Conservation (phyloP, 495 filamentous ascomycete species). For the Penicillium diatomitis region DNA sequence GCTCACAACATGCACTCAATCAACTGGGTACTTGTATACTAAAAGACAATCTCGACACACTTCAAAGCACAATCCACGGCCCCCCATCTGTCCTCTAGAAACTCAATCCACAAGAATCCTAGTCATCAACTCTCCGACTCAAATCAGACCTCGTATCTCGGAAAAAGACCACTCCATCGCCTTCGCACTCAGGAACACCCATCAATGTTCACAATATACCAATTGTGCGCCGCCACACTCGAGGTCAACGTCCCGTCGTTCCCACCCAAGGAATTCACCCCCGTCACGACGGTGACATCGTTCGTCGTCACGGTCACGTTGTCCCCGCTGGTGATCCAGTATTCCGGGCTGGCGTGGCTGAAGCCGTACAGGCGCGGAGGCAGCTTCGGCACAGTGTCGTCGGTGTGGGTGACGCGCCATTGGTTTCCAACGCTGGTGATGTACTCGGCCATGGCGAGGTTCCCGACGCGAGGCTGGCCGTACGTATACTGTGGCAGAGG, state of each 20-base stretch:
- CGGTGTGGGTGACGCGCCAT: slow-evolving; percentile 55
- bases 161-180: too few relatives aligned
- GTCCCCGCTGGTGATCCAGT: slow-evolving; percentile 41
- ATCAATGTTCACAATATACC: not conserved
- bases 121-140: too few relatives aligned
- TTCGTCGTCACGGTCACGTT: slow-evolving; percentile 23
- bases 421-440: slow-evolving; percentile 38
- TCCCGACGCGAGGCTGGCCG: slow-evolving; percentile 56
- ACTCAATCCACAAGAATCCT: too few relatives aligned
- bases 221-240: not conserved
- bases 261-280: slow-evolving; percentile 22
- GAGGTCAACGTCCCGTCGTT: slow-evolving; percentile 21
- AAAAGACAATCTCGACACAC: too few relatives aligned
- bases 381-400: slow-evolving; percentile 53
- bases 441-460: slow-evolving; percentile 40
- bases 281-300: slow-evolving; percentile 29
- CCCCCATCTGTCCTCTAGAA: too few relatives aligned
- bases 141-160: too few relatives aligned
- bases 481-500: slow-evolving; percentile 42
- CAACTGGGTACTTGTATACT: too few relatives aligned
- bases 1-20: too few relatives aligned
- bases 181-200: not conserved
- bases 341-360: slow-evolving; percentile 55
- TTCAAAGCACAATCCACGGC: too few relatives aligned
- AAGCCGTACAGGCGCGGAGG: slow-evolving; percentile 46